Evolutionary conservation across 78 protist genomes (phyloP).

Genomic region (Dictyostelium firmibasis): DNA sequence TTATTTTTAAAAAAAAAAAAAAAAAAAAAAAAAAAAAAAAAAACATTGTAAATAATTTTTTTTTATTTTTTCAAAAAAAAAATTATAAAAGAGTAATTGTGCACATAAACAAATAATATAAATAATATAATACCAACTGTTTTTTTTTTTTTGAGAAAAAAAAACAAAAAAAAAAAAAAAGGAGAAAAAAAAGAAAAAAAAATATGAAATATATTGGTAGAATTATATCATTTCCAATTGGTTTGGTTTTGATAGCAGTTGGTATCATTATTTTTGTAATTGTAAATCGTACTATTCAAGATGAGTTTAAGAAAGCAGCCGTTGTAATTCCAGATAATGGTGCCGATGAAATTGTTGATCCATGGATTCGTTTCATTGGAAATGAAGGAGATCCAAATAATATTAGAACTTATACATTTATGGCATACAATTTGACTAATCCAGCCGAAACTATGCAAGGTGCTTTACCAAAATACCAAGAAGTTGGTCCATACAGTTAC

Average conservation of each 20-base stretch:
- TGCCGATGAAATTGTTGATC: constrained; percentile 10
- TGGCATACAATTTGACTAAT: constrained; percentile 46
- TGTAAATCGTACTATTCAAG: constrained; percentile 2
- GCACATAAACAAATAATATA: background rate
- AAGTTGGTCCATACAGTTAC: constrained; percentile 64
- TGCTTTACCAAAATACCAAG: constrained; percentile 27
- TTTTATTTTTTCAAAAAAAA: background rate
- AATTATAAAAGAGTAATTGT: background rate
- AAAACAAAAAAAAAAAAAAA: background rate
- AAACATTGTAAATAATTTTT: background rate
- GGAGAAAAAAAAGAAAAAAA: background rate
- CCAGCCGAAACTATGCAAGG: background rate
- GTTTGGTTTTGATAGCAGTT: constrained; percentile 57
- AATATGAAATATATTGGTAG: constrained; percentile 16
- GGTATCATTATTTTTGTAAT: constrained; percentile 49
- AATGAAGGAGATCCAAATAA: constrained; percentile 27
- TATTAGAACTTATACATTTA: constrained; percentile 24
- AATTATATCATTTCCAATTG: constrained; percentile 27
- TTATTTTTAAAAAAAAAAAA: too few species aligned
- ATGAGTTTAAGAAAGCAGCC: constrained; percentile 7
- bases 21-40: too few species aligned
- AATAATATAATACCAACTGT: background rate
- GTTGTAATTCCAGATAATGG: constrained; percentile 43
- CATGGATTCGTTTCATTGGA: constrained; percentile 55
- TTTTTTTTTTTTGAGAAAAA: background rate